Evolutionary conservation across 2,329 filamentous ascomycete genomes (phyloP), one percentile per base, ranked within the genome.

Genomic region (Colletotrichum chlorophyti): DNA sequence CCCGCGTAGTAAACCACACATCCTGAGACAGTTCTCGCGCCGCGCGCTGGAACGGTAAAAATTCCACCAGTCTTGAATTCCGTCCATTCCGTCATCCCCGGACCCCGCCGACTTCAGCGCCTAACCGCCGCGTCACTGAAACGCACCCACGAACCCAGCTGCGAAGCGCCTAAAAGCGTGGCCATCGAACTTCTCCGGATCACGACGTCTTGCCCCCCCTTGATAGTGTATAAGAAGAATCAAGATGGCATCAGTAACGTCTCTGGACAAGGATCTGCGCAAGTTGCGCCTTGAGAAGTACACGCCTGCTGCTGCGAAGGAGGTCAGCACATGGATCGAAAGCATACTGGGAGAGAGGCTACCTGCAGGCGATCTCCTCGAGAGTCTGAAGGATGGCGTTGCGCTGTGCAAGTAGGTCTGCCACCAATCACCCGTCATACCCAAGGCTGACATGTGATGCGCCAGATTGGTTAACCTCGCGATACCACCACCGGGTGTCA

Each of bases 211-310:
- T 38, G n/a, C n/a, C 12, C 6, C 10, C 5, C n/a, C 23, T 48
- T 15, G 27, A 31, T 11, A 37, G 34, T 24, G 29, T 34, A 19
- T 23, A 12, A 63, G 11, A 38, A 27, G 24, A 40, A 11, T 15
- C 38, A 70, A 52, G 63, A 98, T 98, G 94, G 93, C 94, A 66
- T 97, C 94, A 34, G 94, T 98, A 27, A 85, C 91, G 63, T 97
- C 92, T 63, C 81, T 99, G 61, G 95, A 98, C 77, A 94, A 94
- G 75, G 95, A 99, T 80, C 83, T 99, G 86, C 91, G 91, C 82
- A 93, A 88, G 73, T 76, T 98, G 83, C 93, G 95, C 75, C 82
- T 97, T 68, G 91, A 93, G 61, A 91, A 94, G 77, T 98, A 97
- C 77, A 98, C 94, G 2, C 92, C 93, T 19, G 87, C 90, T 66